Base-by-base conservation (phyloP, 2,329 filamentous ascomycete genomes). In the Eutypella sp. region DNA sequence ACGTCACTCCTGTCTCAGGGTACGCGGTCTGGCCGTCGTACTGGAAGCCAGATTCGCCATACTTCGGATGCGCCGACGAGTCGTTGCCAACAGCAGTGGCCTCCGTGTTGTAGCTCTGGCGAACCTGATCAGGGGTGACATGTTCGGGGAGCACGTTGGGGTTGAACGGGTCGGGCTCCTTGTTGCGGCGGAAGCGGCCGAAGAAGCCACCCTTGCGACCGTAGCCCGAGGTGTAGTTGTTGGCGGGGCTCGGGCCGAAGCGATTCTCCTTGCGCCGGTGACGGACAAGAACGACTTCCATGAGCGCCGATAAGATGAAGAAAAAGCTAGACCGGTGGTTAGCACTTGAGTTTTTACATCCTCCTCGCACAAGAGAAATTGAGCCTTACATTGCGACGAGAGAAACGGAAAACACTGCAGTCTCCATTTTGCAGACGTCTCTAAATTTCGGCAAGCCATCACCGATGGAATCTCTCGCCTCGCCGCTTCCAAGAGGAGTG, bases 381-480 rank as follows among this genome's bases (percentile, higher is more conserved):
- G 9, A 2, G 8, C 55, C 73, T 69, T 73, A 90, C 82, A 87
- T 82, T 59, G 78, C 86, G 46, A 90, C 79, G 49, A 96, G 86
- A 24, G 90, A 72, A 15, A 93, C 82, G 3, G 87, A 86, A 53
- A 96, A 84, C 49, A 75, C 79, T 38, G 84, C 89, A 41, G 83
- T 88, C 68, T 95, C 81, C 55, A 96, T 71, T 48, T 75, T 75
- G 72, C 91, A 96, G 1, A 85, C 82, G 7, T 66, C 65, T 33
- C 59, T 62, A 49, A 71, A 74, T 40, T 64, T 74, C 2, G 76
- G 76, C 39, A 79, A 60, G 9, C 68, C 69, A 19, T 70, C 67
- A n/a, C 67, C 65, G 27, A 75, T 73, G 29, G 73, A 68, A 22
- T 70, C 68, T 41, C 64, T 62, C 2, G 78, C 71, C 7, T 76